phyloP scores from a whole-genome alignment of 2,329 filamentous ascomycete species.

The Curvularia spicifera region DNA sequence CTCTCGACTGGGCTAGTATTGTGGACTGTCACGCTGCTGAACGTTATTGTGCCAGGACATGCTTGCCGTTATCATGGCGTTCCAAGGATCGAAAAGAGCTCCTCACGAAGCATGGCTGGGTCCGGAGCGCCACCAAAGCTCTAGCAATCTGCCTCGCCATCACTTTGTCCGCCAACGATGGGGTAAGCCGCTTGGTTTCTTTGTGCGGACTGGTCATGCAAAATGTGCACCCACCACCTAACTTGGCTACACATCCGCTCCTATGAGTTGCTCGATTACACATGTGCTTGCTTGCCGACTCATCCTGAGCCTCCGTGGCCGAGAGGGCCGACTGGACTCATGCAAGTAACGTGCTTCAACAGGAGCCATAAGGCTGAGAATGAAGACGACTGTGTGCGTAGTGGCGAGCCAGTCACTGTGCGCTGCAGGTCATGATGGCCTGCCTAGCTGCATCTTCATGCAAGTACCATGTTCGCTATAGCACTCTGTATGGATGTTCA shows the following conservation, averaged over 20 bases:
- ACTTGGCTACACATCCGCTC: slow-evolving; percentile 15
- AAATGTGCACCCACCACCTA: slow-evolving; percentile 2
- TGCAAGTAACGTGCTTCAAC: slow-evolving; percentile 11
- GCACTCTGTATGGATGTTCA: slow-evolving; percentile 5
- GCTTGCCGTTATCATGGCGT: not conserved
- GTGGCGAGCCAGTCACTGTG: slow-evolving; percentile 12
- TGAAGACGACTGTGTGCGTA: slow-evolving; percentile 5
- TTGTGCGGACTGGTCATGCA: not conserved
- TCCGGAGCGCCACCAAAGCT: slow-evolving; percentile 11
- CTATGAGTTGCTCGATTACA: slow-evolving; percentile 10
- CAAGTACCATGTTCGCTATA: slow-evolving; percentile 17
- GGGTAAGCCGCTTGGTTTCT: slow-evolving; percentile 10
- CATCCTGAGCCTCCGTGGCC: slow-evolving; percentile 4
- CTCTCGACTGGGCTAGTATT: slow-evolving; percentile 9
- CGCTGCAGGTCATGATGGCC: slow-evolving; percentile 9
- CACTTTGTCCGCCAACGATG: not conserved
- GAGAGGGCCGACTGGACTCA: slow-evolving; percentile 6
- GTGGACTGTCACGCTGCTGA: not conserved
- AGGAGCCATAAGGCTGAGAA: slow-evolving; percentile 16
- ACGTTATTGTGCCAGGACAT: not conserved
- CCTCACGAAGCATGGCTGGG: slow-evolving; percentile 6
- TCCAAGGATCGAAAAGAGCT: slow-evolving; percentile 3
- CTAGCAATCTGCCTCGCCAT: slow-evolving; percentile 2
- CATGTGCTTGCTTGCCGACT: slow-evolving; percentile 3
- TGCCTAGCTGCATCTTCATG: slow-evolving; percentile 19